phyloP scores from a whole-genome alignment of 1,139 yeast species.

The Pneumocystis sp. region DNA sequence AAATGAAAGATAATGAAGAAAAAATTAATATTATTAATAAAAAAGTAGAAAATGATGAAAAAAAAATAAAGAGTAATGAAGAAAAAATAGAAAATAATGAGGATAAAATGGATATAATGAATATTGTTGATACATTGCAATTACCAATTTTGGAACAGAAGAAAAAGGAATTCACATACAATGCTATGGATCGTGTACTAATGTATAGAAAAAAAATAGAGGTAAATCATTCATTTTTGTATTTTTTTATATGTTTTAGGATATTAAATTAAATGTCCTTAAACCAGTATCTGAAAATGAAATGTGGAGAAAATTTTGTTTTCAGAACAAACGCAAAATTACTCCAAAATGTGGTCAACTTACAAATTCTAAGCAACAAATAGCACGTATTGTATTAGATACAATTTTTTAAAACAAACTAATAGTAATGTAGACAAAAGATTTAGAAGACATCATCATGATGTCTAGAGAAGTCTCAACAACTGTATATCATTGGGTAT shows the following conservation, averaged over 20 bases:
- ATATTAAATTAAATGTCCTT: slow-evolving; percentile 35
- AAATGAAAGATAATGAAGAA: slow-evolving; percentile 12
- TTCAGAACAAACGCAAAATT: slow-evolving; percentile 48
- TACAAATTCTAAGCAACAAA: slow-evolving; percentile 53
- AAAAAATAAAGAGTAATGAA: too few species aligned
- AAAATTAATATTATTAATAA: too few species aligned
- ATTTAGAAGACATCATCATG: slow-evolving; percentile 35
- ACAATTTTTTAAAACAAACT: not conserved
- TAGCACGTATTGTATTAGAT: slow-evolving; percentile 29
- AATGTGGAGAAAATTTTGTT: slow-evolving; percentile 27
- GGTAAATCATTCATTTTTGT: slow-evolving; percentile 16
- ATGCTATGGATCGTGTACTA: slow-evolving; percentile 15
- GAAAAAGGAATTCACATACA: slow-evolving; percentile 16
- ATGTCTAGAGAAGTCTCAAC: slow-evolving; percentile 32
- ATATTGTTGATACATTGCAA: not conserved
- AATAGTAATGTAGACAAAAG: slow-evolving; percentile 23
- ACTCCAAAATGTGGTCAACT: slow-evolving; percentile 87
- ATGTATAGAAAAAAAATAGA: slow-evolving; percentile 13
- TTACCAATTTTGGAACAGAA: slow-evolving; percentile 13
- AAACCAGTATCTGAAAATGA: slow-evolving; percentile 32
- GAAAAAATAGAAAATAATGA: not conserved
- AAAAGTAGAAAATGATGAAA: not conserved
- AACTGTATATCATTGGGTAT: slow-evolving; percentile 51
- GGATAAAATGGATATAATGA: slow-evolving; percentile 3
- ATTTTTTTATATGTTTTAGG: slow-evolving; percentile 23